Base-by-base conservation (phyloP, 306 rosid genomes). In the Vigna nakashimae region DNA sequence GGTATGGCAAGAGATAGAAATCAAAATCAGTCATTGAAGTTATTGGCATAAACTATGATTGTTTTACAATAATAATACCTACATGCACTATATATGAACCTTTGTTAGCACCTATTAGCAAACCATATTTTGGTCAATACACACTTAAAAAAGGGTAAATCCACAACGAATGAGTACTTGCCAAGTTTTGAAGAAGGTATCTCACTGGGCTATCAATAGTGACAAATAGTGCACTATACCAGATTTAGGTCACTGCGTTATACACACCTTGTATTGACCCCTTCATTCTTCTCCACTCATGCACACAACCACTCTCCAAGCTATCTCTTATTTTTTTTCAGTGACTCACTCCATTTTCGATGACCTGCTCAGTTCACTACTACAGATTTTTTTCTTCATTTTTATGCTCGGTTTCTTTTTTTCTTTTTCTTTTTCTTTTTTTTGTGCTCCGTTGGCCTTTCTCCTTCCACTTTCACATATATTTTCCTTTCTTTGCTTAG, bases 31-130 rank as follows among this genome's bases (percentile, higher is more conserved):
- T 78, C 28, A 57, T 78, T 68, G 42, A 15, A 60, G 17, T 30
- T 77, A 16, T 55, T 42, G 32, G 45, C 75, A 77, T 26, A 36
- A 42, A 17, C 17, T 67, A 55, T 13, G 34, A 77, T 67, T 55
- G 69, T 34, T 18, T 67, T 28, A 18, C 59, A 68, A 28, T 28
- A 15, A 30, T 30, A 60, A 16, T 66, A 67, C 68, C 45, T 43
- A 56, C 40, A 45, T 56, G 69, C 69, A 67, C 28, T n/a, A 67
- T n/a, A 13, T 71, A n/a, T 26, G 81, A 77, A 55, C 20, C 10
- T 16, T 40, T 7, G 11, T 10, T 28, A 11, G 15, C 46, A 55
- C 43, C 38, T 7, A 66, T 26, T 42, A 46, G 57, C 70, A 67
- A 52, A 55, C 0, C 42, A 36, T 36, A 36, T 36, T 36, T 36